Percentiles rank a stretch among this genome's conserved stretches.
Conservation (phyloP, 108 stramenopile genomes). For the Skeletonema marinoi region DNA sequence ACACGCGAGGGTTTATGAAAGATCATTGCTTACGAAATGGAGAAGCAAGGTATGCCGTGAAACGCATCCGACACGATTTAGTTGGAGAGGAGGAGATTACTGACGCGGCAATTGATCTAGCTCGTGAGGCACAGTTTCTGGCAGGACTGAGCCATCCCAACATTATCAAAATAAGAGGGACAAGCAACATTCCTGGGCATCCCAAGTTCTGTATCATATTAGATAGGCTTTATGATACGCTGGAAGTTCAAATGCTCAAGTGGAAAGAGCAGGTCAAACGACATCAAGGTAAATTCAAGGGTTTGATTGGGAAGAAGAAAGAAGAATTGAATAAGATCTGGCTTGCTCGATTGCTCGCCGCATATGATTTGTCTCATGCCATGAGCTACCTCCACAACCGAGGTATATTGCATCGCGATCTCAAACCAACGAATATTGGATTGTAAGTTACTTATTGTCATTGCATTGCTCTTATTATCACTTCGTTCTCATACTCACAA, state of each 20-base stretch:
- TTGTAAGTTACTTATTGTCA: background rate
- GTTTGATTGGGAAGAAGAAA: constrained; percentile 35
- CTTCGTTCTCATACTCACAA: constrained; percentile 1
- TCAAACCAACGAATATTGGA: constrained; percentile 24
- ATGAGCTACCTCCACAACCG: constrained; percentile 67
- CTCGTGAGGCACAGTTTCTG: constrained; percentile 73
- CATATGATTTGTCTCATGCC: too few relatives aligned
- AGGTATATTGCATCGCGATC: constrained; percentile 34
- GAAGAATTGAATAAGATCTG: constrained; percentile 39
- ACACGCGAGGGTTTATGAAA: constrained; percentile 59
- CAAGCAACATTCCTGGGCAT: constrained; percentile 31
- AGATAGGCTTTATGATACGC: constrained; percentile 76
- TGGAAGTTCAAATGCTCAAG: constrained; percentile 59
- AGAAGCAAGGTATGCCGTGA: constrained; percentile 73
- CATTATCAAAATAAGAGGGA: constrained; percentile 50
- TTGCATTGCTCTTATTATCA: background rate
- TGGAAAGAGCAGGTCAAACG: constrained; percentile 41
- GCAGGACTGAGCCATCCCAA: constrained; percentile 45
- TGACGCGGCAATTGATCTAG: constrained; percentile 70
- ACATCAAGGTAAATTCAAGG: constrained; percentile 35
- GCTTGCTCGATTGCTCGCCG: constrained; percentile 55
- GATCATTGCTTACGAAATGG: constrained; percentile 62
- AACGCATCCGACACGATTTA: constrained; percentile 56
- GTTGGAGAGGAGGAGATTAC: constrained; percentile 50
- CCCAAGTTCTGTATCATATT: constrained; percentile 60